Evolutionary conservation across 176 grass and related monocot genomes (phyloP), one percentile per base, ranked within the genome.

Genomic region (Triticum urartu): DNA sequence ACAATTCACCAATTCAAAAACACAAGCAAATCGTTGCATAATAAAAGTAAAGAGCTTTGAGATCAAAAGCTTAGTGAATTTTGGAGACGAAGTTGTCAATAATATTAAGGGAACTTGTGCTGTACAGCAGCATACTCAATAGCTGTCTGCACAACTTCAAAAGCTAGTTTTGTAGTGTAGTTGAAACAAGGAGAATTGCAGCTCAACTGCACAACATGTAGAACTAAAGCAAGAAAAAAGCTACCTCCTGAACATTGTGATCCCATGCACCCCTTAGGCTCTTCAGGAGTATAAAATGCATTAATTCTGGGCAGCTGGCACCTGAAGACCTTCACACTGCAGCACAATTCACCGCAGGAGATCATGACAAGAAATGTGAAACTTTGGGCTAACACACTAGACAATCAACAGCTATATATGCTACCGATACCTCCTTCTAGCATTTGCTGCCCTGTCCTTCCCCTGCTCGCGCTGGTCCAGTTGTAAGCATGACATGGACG

Each of bases 381-480:
- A 72, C 28, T 87, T 25, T 62, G 48, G 50, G 38, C 9, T 11
- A 73, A 10, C 5, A 28, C 18, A 36, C 35, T 52, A 45, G 83
- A 74, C 11, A 48, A 21, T 36, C 9, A 72, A 70, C 12, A 61
- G 32, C 28, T 38, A 80, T 30, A 30, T 30, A 30, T 9, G 75
- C 33, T 86, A 34, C 28, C 38, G 20, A 58, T 60, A 95, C 96
- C 96, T 94, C 82, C 94, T 88, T 65, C 85, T 70, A 87, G 85
- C 86, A 84, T 78, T 91, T 64, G 54, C 76, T n/a, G 86, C 82
- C 54, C 75, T 86, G 85, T 87, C 70, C 42, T 86, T 95, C 90
- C 90, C 92, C 79, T 95, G 94, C 69, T 98, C 94, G 59, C 83
- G 92, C 81, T 95, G 97, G 81, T 98, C 96, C 70, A 72, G 83